These are phyloP conservation scores for Epipyxis sp. DNA, from an alignment of 108 stramenopile species.

Conservation along the genomic window DNA sequence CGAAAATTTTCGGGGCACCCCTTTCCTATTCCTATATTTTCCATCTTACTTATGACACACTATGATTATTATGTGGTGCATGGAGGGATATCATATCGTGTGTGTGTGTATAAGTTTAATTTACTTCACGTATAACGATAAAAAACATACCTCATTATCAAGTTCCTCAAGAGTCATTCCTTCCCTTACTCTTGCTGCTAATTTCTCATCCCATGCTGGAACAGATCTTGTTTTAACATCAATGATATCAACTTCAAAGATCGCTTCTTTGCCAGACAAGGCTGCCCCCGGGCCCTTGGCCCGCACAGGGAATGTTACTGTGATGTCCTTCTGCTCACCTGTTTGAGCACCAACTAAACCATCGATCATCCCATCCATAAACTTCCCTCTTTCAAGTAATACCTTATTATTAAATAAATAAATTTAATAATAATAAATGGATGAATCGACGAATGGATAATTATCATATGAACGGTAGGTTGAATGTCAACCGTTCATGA, in stretches of 20 bases:
- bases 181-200: background rate
- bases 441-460: too few species aligned
- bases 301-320: background rate
- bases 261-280: background rate
- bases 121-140: too few species aligned
- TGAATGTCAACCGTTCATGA: too few species aligned
- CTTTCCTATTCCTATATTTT: too few species aligned
- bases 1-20: too few species aligned
- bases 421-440: too few species aligned
- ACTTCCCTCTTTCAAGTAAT: background rate
- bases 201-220: background rate
- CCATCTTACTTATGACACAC: too few species aligned
- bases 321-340: background rate
- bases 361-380: background rate
- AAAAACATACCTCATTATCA: background rate
- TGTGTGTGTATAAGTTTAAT: too few species aligned
- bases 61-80: too few species aligned
- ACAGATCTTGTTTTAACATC: background rate
- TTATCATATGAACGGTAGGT: too few species aligned
- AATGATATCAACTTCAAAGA: background rate
- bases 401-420: too few species aligned
- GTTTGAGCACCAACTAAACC: background rate
- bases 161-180: background rate
- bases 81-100: too few species aligned
- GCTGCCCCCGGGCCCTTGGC: background rate